Percentiles rank a stretch among this genome's conserved stretches.
phyloP scores from a whole-genome alignment of 1,284 basidiomycete species.

The Ceratobasidium sp. region DNA sequence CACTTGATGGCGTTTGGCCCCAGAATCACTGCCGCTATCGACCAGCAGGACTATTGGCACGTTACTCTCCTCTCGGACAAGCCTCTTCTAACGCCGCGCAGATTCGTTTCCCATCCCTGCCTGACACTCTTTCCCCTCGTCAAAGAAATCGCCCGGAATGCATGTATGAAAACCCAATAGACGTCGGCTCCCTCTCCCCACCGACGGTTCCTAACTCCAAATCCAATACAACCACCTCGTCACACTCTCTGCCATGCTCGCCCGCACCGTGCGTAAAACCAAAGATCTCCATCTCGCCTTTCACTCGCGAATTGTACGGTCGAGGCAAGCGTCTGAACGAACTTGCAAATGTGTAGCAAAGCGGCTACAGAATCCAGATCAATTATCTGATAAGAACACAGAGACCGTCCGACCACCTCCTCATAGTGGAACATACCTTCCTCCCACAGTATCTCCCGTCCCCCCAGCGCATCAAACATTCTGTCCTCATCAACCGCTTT shows the following conservation, averaged over 20 bases:
- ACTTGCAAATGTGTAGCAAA: too few species aligned
- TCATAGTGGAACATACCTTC: not conserved
- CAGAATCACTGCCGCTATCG: slow-evolving; percentile 91
- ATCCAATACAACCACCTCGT: too few species aligned
- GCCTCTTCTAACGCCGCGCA: slow-evolving; percentile 47
- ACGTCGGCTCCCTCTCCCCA: slow-evolving; percentile 49
- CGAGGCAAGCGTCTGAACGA: too few species aligned
- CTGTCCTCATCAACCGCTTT: not conserved
- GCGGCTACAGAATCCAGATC: too few species aligned
- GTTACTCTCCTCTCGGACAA: slow-evolving; percentile 38
- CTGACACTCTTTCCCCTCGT: slow-evolving; percentile 92
- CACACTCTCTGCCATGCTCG: slow-evolving; percentile 70
- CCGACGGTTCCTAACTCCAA: slow-evolving; percentile 56
- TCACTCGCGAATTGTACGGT: too few species aligned
- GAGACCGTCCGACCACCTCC: too few species aligned
- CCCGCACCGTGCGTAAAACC: slow-evolving; percentile 56
- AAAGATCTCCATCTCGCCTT: slow-evolving; percentile 97
- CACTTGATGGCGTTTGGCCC: slow-evolving; percentile 96
- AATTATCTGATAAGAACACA: too few species aligned
- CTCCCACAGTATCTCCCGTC: not conserved
- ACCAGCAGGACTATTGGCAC: slow-evolving; percentile 90
- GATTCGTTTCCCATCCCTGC: slow-evolving; percentile 91
- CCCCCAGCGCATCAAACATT: not conserved
- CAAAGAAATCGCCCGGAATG: slow-evolving; percentile 88
- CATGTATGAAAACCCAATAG: slow-evolving; percentile 79